Percentiles rank a stretch among this genome's conserved stretches.
Conservation (phyloP, 1,139 yeast genomes). For the Candida freyschussii region DNA sequence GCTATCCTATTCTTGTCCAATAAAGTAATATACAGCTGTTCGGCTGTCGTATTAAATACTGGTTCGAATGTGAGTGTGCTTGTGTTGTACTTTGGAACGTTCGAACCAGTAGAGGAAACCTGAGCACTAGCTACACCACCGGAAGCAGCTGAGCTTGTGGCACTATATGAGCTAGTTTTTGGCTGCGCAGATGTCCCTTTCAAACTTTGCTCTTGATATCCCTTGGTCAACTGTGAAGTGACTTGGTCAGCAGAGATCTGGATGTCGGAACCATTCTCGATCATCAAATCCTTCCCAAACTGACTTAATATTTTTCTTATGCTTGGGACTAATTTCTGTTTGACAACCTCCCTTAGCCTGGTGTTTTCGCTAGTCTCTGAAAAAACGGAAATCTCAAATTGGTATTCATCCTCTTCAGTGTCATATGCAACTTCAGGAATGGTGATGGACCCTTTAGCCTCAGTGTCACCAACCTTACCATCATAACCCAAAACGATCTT, state of each 20-base stretch:
- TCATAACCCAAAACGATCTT: constrained; percentile 56
- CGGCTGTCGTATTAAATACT: constrained; percentile 80
- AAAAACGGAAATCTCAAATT: constrained; percentile 68
- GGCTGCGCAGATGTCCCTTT: constrained; percentile 16
- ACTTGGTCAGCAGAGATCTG: constrained; percentile 73
- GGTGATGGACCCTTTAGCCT: constrained; percentile 62
- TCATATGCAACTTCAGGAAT: constrained; percentile 97
- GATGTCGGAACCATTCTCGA: constrained; percentile 76
- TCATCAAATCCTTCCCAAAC: constrained; percentile 76
- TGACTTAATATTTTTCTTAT: constrained; percentile 52
- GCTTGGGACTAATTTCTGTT: constrained; percentile 61
- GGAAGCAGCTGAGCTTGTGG: constrained; percentile 4
- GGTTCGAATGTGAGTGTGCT: constrained; percentile 76
- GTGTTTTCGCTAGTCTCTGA: constrained; percentile 49
- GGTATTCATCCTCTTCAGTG: constrained; percentile 77
- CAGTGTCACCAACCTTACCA: constrained; percentile 40
- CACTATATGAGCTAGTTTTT: constrained; percentile 14
- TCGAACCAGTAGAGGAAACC: constrained; percentile 19
- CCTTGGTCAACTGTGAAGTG: constrained; percentile 60
- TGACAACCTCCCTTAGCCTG: constrained; percentile 51
- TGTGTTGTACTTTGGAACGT: constrained; percentile 66
- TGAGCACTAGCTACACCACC: constrained; percentile 15
- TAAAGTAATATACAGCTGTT: constrained; percentile 73
- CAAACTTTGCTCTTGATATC: constrained; percentile 44
- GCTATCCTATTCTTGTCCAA: constrained; percentile 71